A percentile compares a stretch with the other conserved stretches of the same genome.
These are phyloP conservation scores for Vitis hybrid DNA, from an alignment of 177 flowering plant species.

Conservation along the genomic window DNA sequence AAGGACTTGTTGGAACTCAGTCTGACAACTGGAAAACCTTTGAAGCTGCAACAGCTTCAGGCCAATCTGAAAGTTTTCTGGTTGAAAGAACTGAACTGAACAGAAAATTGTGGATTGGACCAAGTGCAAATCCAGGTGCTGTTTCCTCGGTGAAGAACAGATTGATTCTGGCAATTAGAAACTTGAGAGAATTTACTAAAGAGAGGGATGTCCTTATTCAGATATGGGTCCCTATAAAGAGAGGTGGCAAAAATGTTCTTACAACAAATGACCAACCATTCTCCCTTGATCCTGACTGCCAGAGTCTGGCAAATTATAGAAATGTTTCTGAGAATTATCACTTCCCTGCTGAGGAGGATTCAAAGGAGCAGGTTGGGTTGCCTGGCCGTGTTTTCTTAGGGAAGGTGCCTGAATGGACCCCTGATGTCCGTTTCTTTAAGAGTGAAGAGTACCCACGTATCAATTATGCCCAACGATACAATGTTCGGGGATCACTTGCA, in stretches of 20 bases:
- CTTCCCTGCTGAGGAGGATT: constrained; percentile 65
- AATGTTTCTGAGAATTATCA: constrained; percentile 48
- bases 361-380: constrained; percentile 50
- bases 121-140: constrained; percentile 22
- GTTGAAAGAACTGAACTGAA: constrained; percentile 26
- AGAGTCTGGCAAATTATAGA: constrained; percentile 52
- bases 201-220: constrained; percentile 45
- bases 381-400: constrained; percentile 75
- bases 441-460: constrained; percentile 70
- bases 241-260: constrained; percentile 37
- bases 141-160: constrained; percentile 36
- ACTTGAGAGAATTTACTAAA: constrained; percentile 29
- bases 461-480: constrained; percentile 45
- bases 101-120: constrained; percentile 41
- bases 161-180: constrained; percentile 35
- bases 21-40: constrained; percentile 14
- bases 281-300: constrained; percentile 27
- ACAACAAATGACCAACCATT: constrained; percentile 45
- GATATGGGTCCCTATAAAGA: constrained; percentile 53
- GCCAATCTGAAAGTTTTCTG: constrained; percentile 11
- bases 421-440: constrained; percentile 73
- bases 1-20: constrained; percentile 17
- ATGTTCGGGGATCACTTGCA: constrained; percentile 74
- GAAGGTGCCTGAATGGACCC: constrained; percentile 88
- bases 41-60: constrained; percentile 14